phyloP scores from a whole-genome alignment of 805 yeast genomes.

The Sugiyamaella mastotermitis region DNA sequence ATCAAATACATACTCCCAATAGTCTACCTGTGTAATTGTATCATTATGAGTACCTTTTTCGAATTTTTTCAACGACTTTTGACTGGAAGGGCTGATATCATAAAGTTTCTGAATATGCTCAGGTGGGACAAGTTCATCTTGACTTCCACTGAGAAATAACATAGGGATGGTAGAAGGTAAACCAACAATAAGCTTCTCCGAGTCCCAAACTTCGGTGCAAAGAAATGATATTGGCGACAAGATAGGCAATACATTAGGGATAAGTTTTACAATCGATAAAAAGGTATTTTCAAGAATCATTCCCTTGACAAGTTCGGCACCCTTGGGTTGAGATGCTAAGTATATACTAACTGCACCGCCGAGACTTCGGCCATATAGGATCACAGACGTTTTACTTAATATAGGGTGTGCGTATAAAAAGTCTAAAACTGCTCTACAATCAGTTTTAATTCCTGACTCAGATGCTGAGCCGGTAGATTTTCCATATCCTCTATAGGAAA shows the following conservation, averaged over 20 bases:
- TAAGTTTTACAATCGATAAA: conserved; percentile 53
- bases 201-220: conserved; percentile 80
- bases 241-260: conserved; percentile 65
- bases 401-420: conserved; percentile 51
- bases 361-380: conserved; percentile 80
- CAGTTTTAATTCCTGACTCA: conserved; percentile 75
- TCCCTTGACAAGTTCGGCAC: conserved; percentile 48
- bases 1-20: conserved; percentile 64
- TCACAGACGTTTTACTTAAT: conserved; percentile 45
- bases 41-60: conserved; percentile 74
- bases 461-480: conserved; percentile 66
- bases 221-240: conserved; percentile 49
- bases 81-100: conserved; percentile 43
- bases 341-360: conserved; percentile 95
- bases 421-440: conserved; percentile 66
- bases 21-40: conserved; percentile 65
- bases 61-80: conserved; percentile 50
- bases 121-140: conserved; percentile 92
- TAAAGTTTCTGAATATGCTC: conserved; percentile 62
- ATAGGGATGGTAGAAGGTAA: conserved; percentile 55
- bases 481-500: conserved; percentile 92
- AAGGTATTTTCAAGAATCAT: conserved; percentile 84
- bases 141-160: conserved; percentile 62
- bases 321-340: conserved; percentile 51
- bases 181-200: conserved; percentile 51